Conservation (phyloP, 768 basidiomycete species). For the Kwoniella dendrophila region DNA sequence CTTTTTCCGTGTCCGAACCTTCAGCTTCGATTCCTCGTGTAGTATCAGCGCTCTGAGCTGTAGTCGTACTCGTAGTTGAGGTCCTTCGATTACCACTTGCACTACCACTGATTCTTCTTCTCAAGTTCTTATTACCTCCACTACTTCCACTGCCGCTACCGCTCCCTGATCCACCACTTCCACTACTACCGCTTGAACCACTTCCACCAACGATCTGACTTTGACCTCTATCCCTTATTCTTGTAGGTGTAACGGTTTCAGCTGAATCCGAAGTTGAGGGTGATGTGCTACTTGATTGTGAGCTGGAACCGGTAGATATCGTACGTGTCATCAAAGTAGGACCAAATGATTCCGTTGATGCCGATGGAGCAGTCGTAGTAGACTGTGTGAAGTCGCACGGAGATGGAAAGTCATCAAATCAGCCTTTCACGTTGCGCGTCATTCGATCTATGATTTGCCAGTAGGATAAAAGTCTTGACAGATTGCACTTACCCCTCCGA, state of each 20-base stretch:
- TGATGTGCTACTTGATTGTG: too few species aligned
- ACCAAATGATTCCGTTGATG: slow-evolving; percentile 21
- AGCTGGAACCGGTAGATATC: background rate
- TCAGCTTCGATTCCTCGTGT: background rate
- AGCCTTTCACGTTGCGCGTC: too few species aligned
- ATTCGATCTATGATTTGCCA: too few species aligned
- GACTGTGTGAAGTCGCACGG: too few species aligned
- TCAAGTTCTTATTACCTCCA: background rate
- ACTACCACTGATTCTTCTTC: background rate
- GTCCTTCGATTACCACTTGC: slow-evolving; percentile 1
- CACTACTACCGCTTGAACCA: too few species aligned
- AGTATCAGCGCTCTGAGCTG: background rate
- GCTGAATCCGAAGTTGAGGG: slow-evolving; percentile 13
- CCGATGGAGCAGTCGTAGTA: slow-evolving; percentile 29
- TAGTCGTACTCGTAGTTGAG: background rate
- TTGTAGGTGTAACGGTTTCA: slow-evolving; percentile 10
- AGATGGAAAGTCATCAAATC: too few species aligned
- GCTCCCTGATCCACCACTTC: background rate
- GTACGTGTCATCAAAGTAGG: slow-evolving; percentile 12
- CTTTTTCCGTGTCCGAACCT: background rate
- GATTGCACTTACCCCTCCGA: slow-evolving; percentile 38
- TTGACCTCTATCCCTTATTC: slow-evolving; percentile 7
- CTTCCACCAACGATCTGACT: too few species aligned
- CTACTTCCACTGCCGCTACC: slow-evolving; percentile 1
- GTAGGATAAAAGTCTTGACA: too few species aligned